phyloP scores from a whole-genome alignment of 805 yeast genomes.

The Kodamaea hsintzibuensis region DNA sequence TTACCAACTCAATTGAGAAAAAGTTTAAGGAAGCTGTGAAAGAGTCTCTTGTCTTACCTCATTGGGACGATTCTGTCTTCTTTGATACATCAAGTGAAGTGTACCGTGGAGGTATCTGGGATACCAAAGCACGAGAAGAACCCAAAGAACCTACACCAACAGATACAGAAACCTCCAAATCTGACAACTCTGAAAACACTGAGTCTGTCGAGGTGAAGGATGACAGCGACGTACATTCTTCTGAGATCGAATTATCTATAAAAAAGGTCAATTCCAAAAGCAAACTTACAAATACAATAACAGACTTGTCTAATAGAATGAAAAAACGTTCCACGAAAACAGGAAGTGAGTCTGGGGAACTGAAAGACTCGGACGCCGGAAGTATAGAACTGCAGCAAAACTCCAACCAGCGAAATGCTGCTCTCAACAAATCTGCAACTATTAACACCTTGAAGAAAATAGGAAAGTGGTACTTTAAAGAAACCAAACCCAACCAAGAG shows the following conservation, averaged over 20 bases:
- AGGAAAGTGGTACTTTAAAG: constrained; percentile 68
- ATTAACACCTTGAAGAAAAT: constrained; percentile 52
- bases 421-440: constrained; percentile 12
- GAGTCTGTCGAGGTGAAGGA: not conserved
- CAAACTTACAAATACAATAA: constrained; percentile 20
- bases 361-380: not conserved
- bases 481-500: constrained; percentile 25
- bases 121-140: constrained; percentile 23
- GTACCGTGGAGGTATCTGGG: constrained; percentile 95
- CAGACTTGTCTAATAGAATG: constrained; percentile 9
- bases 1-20: constrained; percentile 78
- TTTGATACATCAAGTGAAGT: constrained; percentile 65
- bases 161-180: not conserved
- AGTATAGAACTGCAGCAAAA: not conserved
- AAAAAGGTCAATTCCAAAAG: constrained; percentile 11
- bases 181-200: not conserved
- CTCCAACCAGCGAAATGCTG: not conserved
- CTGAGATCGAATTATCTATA: not conserved
- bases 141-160: not conserved
- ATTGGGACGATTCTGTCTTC: constrained; percentile 83
- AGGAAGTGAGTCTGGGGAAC: not conserved
- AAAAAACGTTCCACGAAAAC: constrained; percentile 5
- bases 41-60: constrained; percentile 81
- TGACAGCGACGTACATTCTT: not conserved
- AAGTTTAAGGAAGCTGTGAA: constrained; percentile 75